phyloP scores from a whole-genome alignment of 441 rosid species.

The Biscutella auriculata region DNA sequence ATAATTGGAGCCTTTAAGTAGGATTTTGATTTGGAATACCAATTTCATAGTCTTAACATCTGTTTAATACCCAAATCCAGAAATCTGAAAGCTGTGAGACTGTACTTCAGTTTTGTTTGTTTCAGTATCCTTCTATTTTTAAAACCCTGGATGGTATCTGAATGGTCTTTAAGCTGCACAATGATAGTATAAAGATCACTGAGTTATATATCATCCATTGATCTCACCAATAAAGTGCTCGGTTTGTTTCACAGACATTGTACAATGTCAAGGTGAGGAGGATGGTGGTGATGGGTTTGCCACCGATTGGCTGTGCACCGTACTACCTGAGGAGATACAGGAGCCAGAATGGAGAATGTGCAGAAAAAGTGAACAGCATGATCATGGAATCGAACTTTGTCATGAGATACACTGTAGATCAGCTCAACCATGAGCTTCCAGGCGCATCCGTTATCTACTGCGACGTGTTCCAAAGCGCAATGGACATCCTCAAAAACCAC shows the following conservation, averaged over 20 bases:
- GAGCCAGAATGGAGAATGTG: constrained; percentile 64
- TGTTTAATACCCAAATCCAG: neutral
- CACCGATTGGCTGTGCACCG: constrained; percentile 75
- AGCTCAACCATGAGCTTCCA: constrained; percentile 46
- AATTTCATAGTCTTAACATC: neutral
- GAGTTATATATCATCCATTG: neutral
- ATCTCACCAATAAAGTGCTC: neutral
- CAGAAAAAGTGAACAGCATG: constrained; percentile 63
- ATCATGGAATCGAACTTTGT: constrained; percentile 64
- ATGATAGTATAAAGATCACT: neutral
- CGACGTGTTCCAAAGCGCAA: constrained; percentile 63
- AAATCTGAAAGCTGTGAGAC: neutral
- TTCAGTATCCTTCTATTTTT: no score
- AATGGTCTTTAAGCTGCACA: neutral
- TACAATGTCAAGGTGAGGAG: constrained; percentile 49
- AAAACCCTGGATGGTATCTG: neutral
- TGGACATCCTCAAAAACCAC: constrained; percentile 64
- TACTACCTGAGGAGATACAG: constrained; percentile 59
- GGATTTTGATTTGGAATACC: neutral
- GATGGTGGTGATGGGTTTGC: constrained; percentile 63
- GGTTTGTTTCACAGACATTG: constrained; percentile 43
- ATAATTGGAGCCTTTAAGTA: neutral
- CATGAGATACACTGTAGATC: constrained; percentile 57
- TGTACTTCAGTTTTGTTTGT: no score
- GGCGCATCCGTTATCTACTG: constrained; percentile 55